Conservation (phyloP, 2,329 filamentous ascomycete genomes). For the Pseudodiploospora longispora region DNA sequence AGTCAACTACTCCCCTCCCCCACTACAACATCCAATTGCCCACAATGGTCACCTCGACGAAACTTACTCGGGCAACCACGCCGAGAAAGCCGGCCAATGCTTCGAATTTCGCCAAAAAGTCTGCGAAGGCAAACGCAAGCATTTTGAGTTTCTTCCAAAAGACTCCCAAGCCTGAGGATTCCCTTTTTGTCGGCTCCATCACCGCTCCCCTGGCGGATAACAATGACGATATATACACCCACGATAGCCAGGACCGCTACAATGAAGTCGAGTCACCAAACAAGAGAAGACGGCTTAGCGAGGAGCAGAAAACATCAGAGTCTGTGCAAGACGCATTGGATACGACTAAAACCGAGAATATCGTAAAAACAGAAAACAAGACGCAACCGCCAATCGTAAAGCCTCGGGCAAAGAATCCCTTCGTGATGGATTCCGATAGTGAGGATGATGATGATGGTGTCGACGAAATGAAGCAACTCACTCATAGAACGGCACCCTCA, state of each 20-base stretch:
- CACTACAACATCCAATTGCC: neutral
- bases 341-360: neutral
- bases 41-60: constrained; percentile 28
- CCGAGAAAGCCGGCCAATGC: constrained; percentile 21
- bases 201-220: constrained; percentile 10
- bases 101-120: constrained; percentile 22
- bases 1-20: too few relatives aligned
- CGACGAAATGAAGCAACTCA: constrained; percentile 13
- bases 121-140: constrained; percentile 48
- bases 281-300: constrained; percentile 22
- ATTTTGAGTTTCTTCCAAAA: constrained; percentile 73
- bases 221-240: constrained; percentile 21
- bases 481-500: constrained; percentile 6
- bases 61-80: constrained; percentile 22
- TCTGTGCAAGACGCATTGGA: constrained; percentile 1
- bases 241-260: constrained; percentile 19
- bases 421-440: constrained; percentile 62
- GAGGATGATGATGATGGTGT: constrained; percentile 26
- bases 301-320: constrained; percentile 9
- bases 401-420: constrained; percentile 38
- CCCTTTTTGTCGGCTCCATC: constrained; percentile 43
- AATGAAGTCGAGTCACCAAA: constrained; percentile 26
- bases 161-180: constrained; percentile 48
- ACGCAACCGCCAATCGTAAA: constrained; percentile 13
- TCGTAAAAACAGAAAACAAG: constrained; percentile 24